Evolutionary conservation across 225 moss, liverwort and hornwort genomes (phyloP).

Genomic region (Polytrichum formosum): DNA sequence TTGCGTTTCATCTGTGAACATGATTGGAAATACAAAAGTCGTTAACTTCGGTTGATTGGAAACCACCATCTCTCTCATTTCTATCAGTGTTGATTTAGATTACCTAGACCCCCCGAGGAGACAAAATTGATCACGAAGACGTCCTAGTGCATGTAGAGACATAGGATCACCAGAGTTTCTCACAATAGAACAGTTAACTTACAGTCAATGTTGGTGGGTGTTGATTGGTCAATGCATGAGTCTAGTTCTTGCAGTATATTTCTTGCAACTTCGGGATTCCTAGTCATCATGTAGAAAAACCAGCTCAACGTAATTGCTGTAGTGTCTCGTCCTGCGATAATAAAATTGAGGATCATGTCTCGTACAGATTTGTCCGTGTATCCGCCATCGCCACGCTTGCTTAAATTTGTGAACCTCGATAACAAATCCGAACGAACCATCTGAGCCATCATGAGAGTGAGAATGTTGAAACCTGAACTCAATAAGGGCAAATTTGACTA

Average conservation of each 20-base stretch:
- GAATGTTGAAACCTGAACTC: too few species aligned
- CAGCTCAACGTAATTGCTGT: slow-evolving; percentile 41
- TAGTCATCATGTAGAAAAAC: slow-evolving; percentile 54
- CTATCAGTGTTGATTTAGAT: too few species aligned
- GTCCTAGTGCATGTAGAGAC: too few species aligned
- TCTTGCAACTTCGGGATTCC: slow-evolving; percentile 32
- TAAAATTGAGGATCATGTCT: slow-evolving; percentile 58
- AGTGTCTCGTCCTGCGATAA: slow-evolving; percentile 53
- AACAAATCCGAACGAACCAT: slow-evolving; percentile 29
- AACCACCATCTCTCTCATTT: too few species aligned
- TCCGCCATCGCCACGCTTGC: not conserved
- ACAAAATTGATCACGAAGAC: too few species aligned
- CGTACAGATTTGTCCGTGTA: slow-evolving; percentile 35
- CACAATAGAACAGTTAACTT: too few species aligned
- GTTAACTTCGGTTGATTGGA: too few species aligned
- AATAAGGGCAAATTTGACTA: too few species aligned
- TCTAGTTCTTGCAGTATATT: slow-evolving; percentile 49
- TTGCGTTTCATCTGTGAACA: not conserved
- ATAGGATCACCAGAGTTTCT: too few species aligned
- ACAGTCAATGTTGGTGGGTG: too few species aligned
- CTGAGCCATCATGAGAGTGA: not conserved
- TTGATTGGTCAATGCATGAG: not conserved
- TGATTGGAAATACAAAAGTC: not conserved
- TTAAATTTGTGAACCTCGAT: slow-evolving; percentile 29
- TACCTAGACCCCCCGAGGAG: too few species aligned